Conservation (phyloP, 2,329 filamentous ascomycete genomes). For the Penicillium sp. region DNA sequence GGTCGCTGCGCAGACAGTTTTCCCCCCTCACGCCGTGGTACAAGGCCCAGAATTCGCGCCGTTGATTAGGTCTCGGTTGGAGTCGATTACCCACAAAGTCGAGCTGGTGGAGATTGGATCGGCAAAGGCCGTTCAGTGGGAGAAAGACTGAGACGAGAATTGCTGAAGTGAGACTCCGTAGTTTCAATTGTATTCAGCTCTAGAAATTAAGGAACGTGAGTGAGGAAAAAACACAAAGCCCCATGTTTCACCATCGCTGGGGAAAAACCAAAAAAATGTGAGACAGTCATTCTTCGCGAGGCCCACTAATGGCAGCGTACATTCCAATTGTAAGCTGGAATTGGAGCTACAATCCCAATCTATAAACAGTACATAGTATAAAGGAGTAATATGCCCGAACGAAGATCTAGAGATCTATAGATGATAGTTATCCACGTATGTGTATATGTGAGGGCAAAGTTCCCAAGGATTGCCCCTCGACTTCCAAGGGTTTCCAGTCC, state of each 20-base stretch:
- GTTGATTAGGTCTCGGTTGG: neutral
- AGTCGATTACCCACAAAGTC: neutral
- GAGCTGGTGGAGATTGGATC: slow-evolving; percentile 5
- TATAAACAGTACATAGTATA: no score
- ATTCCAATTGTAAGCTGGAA: neutral
- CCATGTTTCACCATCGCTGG: slow-evolving; percentile 22
- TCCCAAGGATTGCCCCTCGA: neutral
- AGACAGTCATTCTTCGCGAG: slow-evolving; percentile 10
- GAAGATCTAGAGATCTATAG: neutral
- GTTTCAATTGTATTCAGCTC: neutral
- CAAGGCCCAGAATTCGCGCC: neutral
- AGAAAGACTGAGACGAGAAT: neutral
- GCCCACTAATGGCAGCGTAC: neutral
- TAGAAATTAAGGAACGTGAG: neutral
- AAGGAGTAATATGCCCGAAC: neutral
- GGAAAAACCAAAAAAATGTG: slow-evolving; percentile 20
- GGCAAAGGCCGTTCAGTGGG: slow-evolving; percentile 1
- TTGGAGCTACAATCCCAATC: neutral
- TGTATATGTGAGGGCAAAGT: neutral
- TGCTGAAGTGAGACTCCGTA: no score
- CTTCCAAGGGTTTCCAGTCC: neutral
- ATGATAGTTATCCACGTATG: no score
- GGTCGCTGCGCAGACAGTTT: neutral
- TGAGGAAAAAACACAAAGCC: neutral
- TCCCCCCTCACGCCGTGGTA: neutral